Evolutionary conservation across 2,329 filamentous ascomycete genomes (phyloP), one percentile per base, ranked within the genome.

Genomic region (Macroventuria anomochaeta): DNA sequence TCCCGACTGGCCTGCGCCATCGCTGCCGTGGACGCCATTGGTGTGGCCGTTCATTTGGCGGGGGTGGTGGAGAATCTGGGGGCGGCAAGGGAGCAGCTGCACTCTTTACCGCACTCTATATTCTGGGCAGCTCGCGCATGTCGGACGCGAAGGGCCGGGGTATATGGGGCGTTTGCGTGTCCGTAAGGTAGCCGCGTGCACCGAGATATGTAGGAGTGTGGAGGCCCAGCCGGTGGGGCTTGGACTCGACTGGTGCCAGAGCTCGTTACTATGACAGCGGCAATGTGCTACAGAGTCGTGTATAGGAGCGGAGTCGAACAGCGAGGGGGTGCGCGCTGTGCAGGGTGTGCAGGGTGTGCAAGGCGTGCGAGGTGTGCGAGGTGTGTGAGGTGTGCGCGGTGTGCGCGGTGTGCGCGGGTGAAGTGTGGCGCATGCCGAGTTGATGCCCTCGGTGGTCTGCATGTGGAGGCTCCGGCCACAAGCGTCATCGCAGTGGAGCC

Each of bases 21-120:
- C 57, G 64, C 63, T 61, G 55, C 53, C 48, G 43, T 53, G 59
- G 32, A 58, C 59, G 57, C 65, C 68, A 53, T 69, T 61, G 15
- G 66, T 46, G 42, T 64, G 57, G 56, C 68, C 66, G 65, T 65
- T 70, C 71, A 74, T 74, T 61, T 65, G 62, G 58, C 34, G 43
- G 53, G n/a, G 50, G 55, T 34, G 62, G 57, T 40, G 55, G 53
- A 42, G 54, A 50, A 29, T 39, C 51, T 54, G 62, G 66, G 57
- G 70, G 71, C 63, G 70, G 73, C 65, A 69, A 61, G 48, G 64
- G 70, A 64, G 62, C 70, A 61, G 74, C 72, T 62, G 73, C 70
- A 68, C 75, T 77, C 74, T 74, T 72, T 62, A 61, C 65, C 64
- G 64, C 67, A 58, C 64, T 56, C 57, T 69, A 67, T 46, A 46